Percentiles rank a stretch among this genome's conserved stretches.
phyloP scores from a whole-genome alignment of 257 asterid species.

The Lithospermum erythrorhizon region DNA sequence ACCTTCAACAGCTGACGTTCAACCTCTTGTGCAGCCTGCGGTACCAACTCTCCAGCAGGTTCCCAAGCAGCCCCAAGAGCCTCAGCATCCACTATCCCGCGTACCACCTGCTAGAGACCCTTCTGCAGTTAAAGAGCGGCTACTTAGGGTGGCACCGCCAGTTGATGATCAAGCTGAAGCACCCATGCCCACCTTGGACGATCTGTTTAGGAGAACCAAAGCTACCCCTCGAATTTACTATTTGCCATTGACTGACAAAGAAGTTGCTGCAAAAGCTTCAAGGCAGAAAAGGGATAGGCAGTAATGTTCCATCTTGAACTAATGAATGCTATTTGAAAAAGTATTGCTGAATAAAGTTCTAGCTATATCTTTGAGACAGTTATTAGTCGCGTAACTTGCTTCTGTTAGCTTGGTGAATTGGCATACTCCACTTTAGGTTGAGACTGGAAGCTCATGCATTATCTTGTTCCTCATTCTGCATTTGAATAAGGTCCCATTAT shows the following conservation, averaged over 20 bases:
- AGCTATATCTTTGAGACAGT: conserved; percentile 3
- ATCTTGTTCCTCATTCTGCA: no score
- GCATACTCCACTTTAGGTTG: no score
- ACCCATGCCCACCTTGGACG: conserved; percentile 25
- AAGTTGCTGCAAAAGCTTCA: conserved; percentile 17
- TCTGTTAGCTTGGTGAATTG: no score
- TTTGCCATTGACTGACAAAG: conserved; percentile 28
- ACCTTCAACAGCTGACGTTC: conserved; percentile 6
- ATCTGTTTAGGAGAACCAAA: conserved; percentile 26
- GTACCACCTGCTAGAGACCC: conserved; percentile 12
- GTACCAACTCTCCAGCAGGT: conserved; percentile 14
- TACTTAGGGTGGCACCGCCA: conserved; percentile 6
- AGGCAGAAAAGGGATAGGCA: conserved; percentile 6
- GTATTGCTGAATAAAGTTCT: not conserved
- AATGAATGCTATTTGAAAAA: not conserved
- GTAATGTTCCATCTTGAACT: not conserved
- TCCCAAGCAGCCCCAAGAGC: conserved; percentile 7
- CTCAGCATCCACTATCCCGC: conserved; percentile 10
- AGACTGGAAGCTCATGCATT: no score
- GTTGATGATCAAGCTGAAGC: conserved; percentile 14
- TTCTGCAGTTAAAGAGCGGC: conserved; percentile 10
- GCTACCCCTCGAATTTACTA: conserved; percentile 32
- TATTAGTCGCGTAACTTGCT: no score
- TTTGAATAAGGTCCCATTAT: no score
- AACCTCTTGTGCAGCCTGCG: conserved; percentile 9